These are phyloP conservation scores for Neonothopanus nambi DNA, from an alignment of 1,284 basidiomycete species.

Conservation along the genomic window DNA sequence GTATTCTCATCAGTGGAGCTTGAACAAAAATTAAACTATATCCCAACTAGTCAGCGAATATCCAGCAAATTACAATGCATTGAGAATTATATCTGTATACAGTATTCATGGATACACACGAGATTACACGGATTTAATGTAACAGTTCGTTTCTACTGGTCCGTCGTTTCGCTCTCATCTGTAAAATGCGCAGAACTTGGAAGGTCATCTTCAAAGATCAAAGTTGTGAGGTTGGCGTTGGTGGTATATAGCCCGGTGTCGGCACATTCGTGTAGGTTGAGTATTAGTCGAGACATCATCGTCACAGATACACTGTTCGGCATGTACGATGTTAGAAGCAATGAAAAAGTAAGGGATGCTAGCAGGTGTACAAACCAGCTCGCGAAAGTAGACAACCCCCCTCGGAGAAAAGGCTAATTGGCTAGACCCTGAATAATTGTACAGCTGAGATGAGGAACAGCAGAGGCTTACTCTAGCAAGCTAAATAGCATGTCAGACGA, in stretches of 20 bases:
- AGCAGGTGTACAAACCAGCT: constrained; percentile 31
- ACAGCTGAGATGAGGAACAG: not conserved
- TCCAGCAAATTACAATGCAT: too few species aligned
- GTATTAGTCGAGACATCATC: constrained; percentile 2
- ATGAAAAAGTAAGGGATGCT: not conserved
- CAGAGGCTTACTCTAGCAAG: constrained; percentile 18
- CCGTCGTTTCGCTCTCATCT: too few species aligned
- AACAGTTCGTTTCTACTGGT: too few species aligned
- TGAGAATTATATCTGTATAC: too few species aligned
- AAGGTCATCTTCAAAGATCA: not conserved
- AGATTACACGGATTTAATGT: too few species aligned
- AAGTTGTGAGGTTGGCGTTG: not conserved
- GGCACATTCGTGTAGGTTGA: constrained; percentile 4
- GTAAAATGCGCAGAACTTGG: not conserved
- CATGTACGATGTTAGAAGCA: too few species aligned
- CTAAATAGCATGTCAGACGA: not conserved
- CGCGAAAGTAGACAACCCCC: constrained; percentile 42
- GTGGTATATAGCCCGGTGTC: not conserved
- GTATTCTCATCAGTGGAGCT: too few species aligned
- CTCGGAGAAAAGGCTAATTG: constrained; percentile 35
- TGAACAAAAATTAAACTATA: too few species aligned
- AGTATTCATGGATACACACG: too few species aligned
- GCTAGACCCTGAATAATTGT: not conserved
- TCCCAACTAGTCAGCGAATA: too few species aligned
- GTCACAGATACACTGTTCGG: constrained; percentile 20